Base-by-base conservation (phyloP, 140 eudicot genomes). In the Flaveria floridana region DNA sequence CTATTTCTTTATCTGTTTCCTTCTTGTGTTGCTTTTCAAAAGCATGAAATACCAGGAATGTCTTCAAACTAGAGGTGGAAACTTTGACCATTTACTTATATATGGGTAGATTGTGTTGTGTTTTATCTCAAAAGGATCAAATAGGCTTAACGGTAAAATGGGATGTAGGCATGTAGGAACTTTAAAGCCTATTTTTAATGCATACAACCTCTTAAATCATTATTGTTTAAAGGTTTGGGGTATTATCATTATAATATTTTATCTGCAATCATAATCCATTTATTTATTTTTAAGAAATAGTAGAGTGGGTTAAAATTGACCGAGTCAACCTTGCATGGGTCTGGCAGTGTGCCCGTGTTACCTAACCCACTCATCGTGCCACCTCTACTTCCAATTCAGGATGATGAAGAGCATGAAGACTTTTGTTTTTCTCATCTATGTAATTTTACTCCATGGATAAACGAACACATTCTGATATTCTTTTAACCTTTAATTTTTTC, bases 351-450 rank as follows among this genome's bases (percentile, higher is more conserved):
- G 41, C 41, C 28, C 16, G 47, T 70, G 21, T 52, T 52, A 28
- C 41, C 76, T 53, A 20, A 19, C 65, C 52, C 10, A 9, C 66
- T 50, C 41, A 62, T 59, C 28, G 61, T 74, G 57, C 19, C 58
- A 58, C 61, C 28, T 57, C 39, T 73, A 41, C 51, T 48, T 75
- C 51, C 46, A 65, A 39, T 57, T 3, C 50, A 39, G 6, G 59
- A 66, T 76, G 65, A 16, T 63, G 57, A 64, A 66, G 26, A 76
- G 67, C 14, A 39, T 20, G 25, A 56, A 25, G 51, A 34, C 65
- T 50, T 28, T 58, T 68, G 46, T 52, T 76, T 21, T 9, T 76
- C 13, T 48, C 19, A 28, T 6, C 13, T 28, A 14, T 63, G 47
- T 26, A 26, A 21, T 14, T 62, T 62, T 23, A 62, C 11, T 28